These are phyloP conservation scores for Neofusicoccum kwambonambiense DNA, from an alignment of 2,329 filamentous ascomycete species.

Conservation along the genomic window DNA sequence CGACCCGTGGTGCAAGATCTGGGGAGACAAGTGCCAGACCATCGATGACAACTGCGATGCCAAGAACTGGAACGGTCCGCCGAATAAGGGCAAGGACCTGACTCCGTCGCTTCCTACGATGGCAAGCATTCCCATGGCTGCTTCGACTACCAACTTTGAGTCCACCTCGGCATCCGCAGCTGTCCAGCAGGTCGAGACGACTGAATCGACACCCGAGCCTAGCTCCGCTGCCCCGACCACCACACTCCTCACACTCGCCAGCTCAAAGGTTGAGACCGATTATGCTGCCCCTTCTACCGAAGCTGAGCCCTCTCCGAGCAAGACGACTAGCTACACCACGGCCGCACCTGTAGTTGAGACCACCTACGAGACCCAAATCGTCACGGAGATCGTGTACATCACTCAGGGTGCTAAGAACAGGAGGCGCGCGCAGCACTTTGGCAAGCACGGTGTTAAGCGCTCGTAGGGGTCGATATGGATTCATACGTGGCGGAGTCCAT, in stretches of 20 bases:
- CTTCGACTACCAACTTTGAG: constrained; percentile 14
- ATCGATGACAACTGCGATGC: constrained; percentile 43
- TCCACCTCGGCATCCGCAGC: not conserved
- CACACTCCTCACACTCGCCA: not conserved
- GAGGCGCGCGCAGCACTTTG: constrained; percentile 6
- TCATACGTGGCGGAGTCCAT: not conserved
- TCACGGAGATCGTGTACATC: constrained; percentile 7
- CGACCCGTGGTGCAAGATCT: constrained; percentile 58
- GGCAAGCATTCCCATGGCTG: constrained; percentile 13
- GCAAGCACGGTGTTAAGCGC: not conserved
- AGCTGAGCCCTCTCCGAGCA: not conserved
- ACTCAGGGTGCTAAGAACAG: not conserved
- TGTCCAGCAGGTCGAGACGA: not conserved
- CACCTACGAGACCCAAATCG: not conserved
- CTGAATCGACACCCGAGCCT: not conserved
- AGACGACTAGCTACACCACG: not conserved
- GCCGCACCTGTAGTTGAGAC: constrained; percentile 7
- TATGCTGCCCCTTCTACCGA: not conserved
- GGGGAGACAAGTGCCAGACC: constrained; percentile 60
- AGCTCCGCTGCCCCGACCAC: not conserved
- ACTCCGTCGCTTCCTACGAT: constrained; percentile 30
- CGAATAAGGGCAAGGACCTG: constrained; percentile 42
- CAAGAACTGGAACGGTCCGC: constrained; percentile 44
- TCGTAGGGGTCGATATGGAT: not conserved
- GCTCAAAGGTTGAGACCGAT: not conserved